Evolutionary conservation across 148 eudicot species (phyloP), one percentile per base, ranked within the genome.

Genomic region (Euryodendron excelsum): DNA sequence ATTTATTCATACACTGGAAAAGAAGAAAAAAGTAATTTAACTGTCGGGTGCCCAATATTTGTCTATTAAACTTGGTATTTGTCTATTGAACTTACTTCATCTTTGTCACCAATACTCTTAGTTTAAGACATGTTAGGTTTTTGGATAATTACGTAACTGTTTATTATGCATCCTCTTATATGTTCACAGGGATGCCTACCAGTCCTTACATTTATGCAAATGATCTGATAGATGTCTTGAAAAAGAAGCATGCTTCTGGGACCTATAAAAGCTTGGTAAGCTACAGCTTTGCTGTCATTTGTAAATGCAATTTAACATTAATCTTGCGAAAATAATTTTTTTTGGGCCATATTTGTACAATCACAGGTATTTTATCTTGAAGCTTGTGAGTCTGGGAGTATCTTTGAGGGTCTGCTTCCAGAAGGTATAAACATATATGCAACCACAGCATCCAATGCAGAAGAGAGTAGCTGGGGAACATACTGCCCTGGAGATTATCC

Each of bases 301-400:
- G 17, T 33, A 14, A 33, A 56, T 23, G 13, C 48, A 79, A 18
- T n/a, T 18, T 13, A 9, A 45, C 69, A n/a, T 59, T 37, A 31
- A 41, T 67, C 41, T 74, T 44, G 21, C 44, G 31, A 30, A 6
- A 18, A 61, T 31, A 18, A 47, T 62, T n/a, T n/a, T n/a, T n/a
- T n/a, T 39, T 77, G 79, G 83, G 28, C 30, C 74, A 34, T 55
- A 36, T 67, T 52, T 30, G 36, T 25, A 21, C 59, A 78, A 66
- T 76, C 71, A 60, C 77, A 95, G 98, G 99, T 96, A 47, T 83
- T 96, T 79, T 93, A 96, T 84, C 84, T 95, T 17, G 99, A 95
- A 87, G 99, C 99, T 66, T 95, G 99, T 77, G 99, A 95, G 69
- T 86, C 98, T 70, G 99, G 98, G 71, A 95, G 99, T 83, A 91